Evolutionary conservation across 2,329 filamentous ascomycete genomes (phyloP).

Genomic region (Ceratocystis papillata): DNA sequence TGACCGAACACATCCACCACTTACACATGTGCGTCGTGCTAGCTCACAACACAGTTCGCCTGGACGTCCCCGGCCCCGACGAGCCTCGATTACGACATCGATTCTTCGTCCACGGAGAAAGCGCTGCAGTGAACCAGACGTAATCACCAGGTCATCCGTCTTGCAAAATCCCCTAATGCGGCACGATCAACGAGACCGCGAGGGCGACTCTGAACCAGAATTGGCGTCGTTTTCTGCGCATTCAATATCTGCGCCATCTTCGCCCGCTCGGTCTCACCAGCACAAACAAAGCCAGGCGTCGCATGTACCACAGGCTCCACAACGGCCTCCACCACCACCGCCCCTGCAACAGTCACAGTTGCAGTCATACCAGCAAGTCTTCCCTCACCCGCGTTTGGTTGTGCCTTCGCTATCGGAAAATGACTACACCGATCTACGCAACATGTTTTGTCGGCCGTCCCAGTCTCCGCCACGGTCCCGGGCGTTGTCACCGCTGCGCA

Average conservation of each 20-base stretch:
- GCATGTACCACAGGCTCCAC: neutral
- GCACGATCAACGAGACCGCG: neutral
- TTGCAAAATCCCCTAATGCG: neutral
- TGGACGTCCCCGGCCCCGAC: conserved; percentile 12
- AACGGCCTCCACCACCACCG: neutral
- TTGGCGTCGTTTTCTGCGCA: neutral
- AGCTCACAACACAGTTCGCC: conserved; percentile 10
- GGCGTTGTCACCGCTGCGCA: neutral
- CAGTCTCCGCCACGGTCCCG: conserved; percentile 16
- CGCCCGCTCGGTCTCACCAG: neutral
- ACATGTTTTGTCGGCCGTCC: conserved; percentile 22
- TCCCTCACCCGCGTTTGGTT: conserved; percentile 8
- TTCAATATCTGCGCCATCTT: conserved; percentile 7
- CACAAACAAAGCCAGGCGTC: neutral
- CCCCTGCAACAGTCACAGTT: neutral
- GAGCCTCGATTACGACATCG: conserved; percentile 18
- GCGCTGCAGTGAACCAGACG: conserved; percentile 14
- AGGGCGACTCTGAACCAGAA: neutral
- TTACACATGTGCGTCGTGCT: neutral
- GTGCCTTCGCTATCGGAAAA: conserved; percentile 22
- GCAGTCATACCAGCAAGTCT: neutral
- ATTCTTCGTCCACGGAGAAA: conserved; percentile 19
- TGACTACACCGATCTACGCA: conserved; percentile 22
- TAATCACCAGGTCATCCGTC: neutral
- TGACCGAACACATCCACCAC: neutral